Evolutionary conservation across 2,329 filamentous ascomycete species (phyloP).

Genomic region (Nothomitra cinnamomea): DNA sequence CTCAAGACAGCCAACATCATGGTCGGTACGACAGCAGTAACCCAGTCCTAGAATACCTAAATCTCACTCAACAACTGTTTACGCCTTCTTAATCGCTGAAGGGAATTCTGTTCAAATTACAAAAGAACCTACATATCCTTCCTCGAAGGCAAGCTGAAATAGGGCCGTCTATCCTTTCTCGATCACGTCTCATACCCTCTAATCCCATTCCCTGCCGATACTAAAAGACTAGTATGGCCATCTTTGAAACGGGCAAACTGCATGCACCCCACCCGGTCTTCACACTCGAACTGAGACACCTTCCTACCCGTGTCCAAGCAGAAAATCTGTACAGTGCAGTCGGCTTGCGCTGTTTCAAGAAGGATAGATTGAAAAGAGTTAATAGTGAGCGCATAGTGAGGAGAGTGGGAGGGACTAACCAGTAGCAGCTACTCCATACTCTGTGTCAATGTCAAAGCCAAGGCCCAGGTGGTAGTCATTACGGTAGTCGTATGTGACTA

Average conservation of each 20-base stretch:
- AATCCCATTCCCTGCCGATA: background rate
- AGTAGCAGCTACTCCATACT: constrained; percentile 3
- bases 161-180: too few relatives aligned
- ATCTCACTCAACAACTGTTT: too few relatives aligned
- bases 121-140: background rate
- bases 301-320: background rate
- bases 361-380: background rate
- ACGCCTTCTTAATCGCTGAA: too few relatives aligned
- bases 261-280: background rate
- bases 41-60: too few relatives aligned
- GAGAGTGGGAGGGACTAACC: background rate
- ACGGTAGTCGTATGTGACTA: background rate
- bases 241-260: background rate
- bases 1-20: too few relatives aligned
- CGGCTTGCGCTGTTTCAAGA: background rate
- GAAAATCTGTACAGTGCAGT: background rate
- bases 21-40: too few relatives aligned
- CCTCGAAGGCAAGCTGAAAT: too few relatives aligned
- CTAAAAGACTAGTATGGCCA: background rate
- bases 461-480: constrained; percentile 6
- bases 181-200: too few relatives aligned
- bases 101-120: background rate
- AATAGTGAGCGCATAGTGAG: background rate
- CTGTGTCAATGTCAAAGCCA: constrained; percentile 6
- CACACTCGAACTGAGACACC: background rate